These are phyloP conservation scores for Russula brevipes DNA, from an alignment of 768 basidiomycete genomes.

Conservation along the genomic window DNA sequence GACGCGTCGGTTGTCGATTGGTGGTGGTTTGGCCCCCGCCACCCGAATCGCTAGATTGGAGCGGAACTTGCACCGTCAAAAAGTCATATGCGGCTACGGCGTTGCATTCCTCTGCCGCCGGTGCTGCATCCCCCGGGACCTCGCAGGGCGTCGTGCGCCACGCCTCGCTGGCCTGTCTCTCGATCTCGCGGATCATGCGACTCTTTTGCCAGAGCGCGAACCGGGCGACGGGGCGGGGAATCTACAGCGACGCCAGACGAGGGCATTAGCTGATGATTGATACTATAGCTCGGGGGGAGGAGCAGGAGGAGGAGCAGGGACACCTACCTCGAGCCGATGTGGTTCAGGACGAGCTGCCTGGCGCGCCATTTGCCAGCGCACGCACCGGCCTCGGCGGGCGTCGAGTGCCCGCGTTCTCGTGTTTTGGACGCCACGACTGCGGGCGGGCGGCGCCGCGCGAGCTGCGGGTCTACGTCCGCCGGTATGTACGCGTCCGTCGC, in stretches of 20 bases:
- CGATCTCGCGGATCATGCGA: slow-evolving; percentile 54
- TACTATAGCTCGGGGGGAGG: neutral
- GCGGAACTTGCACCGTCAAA: slow-evolving; percentile 13
- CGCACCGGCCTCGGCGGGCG: slow-evolving; percentile 68
- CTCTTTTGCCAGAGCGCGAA: slow-evolving; percentile 30
- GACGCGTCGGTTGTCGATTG: neutral
- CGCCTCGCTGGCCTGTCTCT: slow-evolving; percentile 54
- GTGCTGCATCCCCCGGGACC: neutral
- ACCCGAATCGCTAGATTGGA: neutral
- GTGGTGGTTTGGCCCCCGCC: neutral
- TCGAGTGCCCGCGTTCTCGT: slow-evolving; percentile 69
- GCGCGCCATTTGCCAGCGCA: slow-evolving; percentile 64
- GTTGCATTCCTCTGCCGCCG: neutral
- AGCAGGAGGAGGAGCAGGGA: neutral
- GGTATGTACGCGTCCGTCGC: slow-evolving; percentile 74
- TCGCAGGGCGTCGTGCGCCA: slow-evolving; percentile 40
- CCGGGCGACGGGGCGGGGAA: slow-evolving; percentile 46
- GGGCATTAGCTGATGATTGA: neutral
- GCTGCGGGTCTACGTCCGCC: slow-evolving; percentile 44
- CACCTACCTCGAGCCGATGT: slow-evolving; percentile 58
- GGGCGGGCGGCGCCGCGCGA: slow-evolving; percentile 38
- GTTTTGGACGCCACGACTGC: slow-evolving; percentile 35
- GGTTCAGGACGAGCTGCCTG: slow-evolving; percentile 64
- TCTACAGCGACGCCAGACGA: slow-evolving; percentile 30
- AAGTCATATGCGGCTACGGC: slow-evolving; percentile 28